Evolutionary conservation across 352 stramenopile genomes (phyloP).

Genomic region (Pythium volutum): DNA sequence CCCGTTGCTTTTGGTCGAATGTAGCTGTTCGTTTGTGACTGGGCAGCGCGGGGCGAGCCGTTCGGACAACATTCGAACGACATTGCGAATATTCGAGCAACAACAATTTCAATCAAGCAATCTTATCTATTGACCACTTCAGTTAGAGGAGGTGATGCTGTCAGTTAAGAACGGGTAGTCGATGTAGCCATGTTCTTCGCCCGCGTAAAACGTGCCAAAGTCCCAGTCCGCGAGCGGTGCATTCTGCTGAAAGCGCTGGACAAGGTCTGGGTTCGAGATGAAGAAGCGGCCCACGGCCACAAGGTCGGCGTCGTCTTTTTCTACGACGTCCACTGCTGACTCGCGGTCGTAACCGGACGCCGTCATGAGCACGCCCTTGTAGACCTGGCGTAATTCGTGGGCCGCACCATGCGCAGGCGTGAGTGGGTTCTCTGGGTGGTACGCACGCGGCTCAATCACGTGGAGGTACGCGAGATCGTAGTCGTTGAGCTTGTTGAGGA

Average conservation of each 20-base stretch:
- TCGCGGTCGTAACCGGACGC: conserved; percentile 35
- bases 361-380: conserved; percentile 35
- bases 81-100: neutral
- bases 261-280: conserved; percentile 44
- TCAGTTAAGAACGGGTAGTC: conserved; percentile 40
- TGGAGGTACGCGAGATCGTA: conserved; percentile 63
- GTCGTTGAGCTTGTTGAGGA: conserved; percentile 51
- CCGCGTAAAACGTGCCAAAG: conserved; percentile 42
- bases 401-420: conserved; percentile 42
- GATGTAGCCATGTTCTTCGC: conserved; percentile 45
- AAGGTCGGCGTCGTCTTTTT: conserved; percentile 22
- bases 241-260: conserved; percentile 26
- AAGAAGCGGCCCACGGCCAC: conserved; percentile 34
- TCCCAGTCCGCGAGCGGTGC: conserved; percentile 35
- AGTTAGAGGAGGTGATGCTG: too few species aligned
- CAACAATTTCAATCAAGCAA: neutral
- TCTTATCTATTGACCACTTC: too few species aligned
- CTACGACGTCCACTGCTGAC: conserved; percentile 23
- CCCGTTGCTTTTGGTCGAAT: conserved; percentile 6
- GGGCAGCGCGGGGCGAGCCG: conserved; percentile 1
- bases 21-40: conserved; percentile 5
- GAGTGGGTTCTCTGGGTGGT: conserved; percentile 38
- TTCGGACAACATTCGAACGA: neutral
- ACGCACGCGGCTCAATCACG: conserved; percentile 58
- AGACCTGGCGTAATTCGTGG: conserved; percentile 34